Conservation (phyloP, 1,139 yeast species). For the Diutina siamensis region DNA sequence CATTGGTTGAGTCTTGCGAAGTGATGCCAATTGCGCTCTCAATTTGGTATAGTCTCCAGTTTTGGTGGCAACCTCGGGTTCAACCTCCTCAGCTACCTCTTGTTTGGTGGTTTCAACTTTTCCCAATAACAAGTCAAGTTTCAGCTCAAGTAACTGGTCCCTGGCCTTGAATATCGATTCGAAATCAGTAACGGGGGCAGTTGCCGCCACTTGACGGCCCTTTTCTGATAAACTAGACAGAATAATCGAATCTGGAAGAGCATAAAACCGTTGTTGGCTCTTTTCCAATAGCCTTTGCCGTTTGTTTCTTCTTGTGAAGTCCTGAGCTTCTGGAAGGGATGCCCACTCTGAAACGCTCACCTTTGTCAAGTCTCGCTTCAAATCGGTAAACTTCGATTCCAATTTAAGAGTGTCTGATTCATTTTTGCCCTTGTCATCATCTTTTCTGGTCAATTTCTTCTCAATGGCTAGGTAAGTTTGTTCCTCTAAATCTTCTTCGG, state of each 20-base stretch:
- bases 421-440: no score
- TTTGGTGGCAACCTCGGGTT: not conserved
- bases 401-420: slow-evolving; percentile 16
- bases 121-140: slow-evolving; percentile 1
- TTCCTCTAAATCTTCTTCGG: slow-evolving; percentile 20
- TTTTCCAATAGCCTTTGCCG: slow-evolving; percentile 55
- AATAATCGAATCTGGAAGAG: slow-evolving; percentile 68
- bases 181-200: not conserved
- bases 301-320: slow-evolving; percentile 71
- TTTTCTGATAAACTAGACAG: slow-evolving; percentile 7
- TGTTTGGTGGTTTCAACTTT: slow-evolving; percentile 11
- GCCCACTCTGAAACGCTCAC: slow-evolving; percentile 73
- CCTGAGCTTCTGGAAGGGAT: slow-evolving; percentile 78
- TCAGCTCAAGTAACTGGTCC: slow-evolving; percentile 8
- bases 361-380: slow-evolving; percentile 48
- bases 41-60: slow-evolving; percentile 47
- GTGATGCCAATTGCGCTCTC: slow-evolving; percentile 50
- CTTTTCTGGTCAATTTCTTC: slow-evolving; percentile 27
- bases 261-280: slow-evolving; percentile 59
- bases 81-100: slow-evolving; percentile 7
- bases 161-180: not conserved
- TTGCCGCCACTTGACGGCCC: not conserved
- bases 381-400: slow-evolving; percentile 22
- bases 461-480: slow-evolving; percentile 56
- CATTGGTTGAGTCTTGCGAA: slow-evolving; percentile 61